Evolutionary conservation across 2,329 filamentous ascomycete genomes (phyloP), one percentile per base, ranked within the genome.

Genomic region (Dactylellina drechsleri): DNA sequence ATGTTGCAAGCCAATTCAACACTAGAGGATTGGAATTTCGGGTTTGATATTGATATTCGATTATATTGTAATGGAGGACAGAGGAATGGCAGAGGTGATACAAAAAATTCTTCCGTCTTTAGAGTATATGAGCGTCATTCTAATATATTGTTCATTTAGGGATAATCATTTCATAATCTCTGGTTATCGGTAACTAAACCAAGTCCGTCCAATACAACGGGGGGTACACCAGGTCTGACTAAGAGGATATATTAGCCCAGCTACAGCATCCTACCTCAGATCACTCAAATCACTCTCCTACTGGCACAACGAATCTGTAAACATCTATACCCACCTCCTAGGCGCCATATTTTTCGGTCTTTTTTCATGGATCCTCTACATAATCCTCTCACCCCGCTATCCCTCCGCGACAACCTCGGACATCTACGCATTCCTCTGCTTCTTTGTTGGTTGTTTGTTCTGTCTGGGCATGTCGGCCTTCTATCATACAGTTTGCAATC

Each of bases 401-500:
- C 84, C 84, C 7, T 84, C 85, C 1, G 90, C 91, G 5, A 85
- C 84, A 7, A 73, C 80, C 7, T 83, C 86, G 2, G 92, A 96
- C 81, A 84, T 92, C n/a, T 77, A 88, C 41, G 91, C 88, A 31
- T 92, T 96, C 81, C 83, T 84, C 0, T 93, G 89, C 82, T 97
- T 95, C 85, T 93, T 96, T 79, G 84, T 84, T 23, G 92, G 92
- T 52, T 91, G 90, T 1, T 85, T 89, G 28, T 79, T 88, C 40
- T 94, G 92, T 79, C 83, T 95, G 61, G 90, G 90, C 20, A 92
- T 93, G 89, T 93, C 90, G 78, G 91, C 92, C 4, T 91, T 90
- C 1, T 99, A 89, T 81, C 95, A 99, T 81, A 87, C 91, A 1
- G 87, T 97, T 56, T 88, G 86, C 20, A 97, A 97, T 78, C 95